Conservation (phyloP, 192 early-diverging fungal genomes). For the Ambispora gerdemannii region DNA sequence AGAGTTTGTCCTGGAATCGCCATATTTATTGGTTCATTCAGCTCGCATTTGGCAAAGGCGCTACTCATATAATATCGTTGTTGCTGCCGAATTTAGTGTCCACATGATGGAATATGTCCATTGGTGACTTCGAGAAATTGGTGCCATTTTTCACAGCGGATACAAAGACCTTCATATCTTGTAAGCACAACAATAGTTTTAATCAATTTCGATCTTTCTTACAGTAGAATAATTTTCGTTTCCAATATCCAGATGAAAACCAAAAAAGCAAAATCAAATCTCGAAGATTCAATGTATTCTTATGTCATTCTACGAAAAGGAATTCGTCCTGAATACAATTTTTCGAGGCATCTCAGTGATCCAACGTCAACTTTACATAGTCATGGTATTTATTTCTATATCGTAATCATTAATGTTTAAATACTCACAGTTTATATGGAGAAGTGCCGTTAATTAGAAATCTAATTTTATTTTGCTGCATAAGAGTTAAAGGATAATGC, state of each 20-base stretch:
- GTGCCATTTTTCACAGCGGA: slow-evolving; percentile 82
- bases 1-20: too few species aligned
- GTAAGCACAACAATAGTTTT: slow-evolving; percentile 27
- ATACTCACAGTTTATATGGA: too few species aligned
- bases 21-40: too few species aligned
- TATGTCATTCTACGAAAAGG: slow-evolving; percentile 76
- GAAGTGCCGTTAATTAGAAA: too few species aligned
- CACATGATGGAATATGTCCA: slow-evolving; percentile 73
- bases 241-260: slow-evolving; percentile 50
- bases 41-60: too few species aligned
- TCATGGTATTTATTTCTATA: too few species aligned
- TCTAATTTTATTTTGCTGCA: too few species aligned
- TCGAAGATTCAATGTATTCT: slow-evolving; percentile 73
- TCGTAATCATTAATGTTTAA: too few species aligned
- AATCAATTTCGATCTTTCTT: not conserved
- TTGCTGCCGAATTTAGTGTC: too few species aligned
- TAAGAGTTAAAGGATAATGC: not conserved
- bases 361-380: not conserved
- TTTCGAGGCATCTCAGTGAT: too few species aligned
- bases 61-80: too few species aligned
- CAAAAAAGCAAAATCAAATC: slow-evolving; percentile 62
- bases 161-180: slow-evolving; percentile 61
- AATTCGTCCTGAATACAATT: slow-evolving; percentile 38
- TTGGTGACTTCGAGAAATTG: slow-evolving; percentile 58
- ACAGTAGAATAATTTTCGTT: too few species aligned